Evolutionary conservation across 805 yeast species (phyloP).

Genomic region (Saccharomycopsis vini): DNA sequence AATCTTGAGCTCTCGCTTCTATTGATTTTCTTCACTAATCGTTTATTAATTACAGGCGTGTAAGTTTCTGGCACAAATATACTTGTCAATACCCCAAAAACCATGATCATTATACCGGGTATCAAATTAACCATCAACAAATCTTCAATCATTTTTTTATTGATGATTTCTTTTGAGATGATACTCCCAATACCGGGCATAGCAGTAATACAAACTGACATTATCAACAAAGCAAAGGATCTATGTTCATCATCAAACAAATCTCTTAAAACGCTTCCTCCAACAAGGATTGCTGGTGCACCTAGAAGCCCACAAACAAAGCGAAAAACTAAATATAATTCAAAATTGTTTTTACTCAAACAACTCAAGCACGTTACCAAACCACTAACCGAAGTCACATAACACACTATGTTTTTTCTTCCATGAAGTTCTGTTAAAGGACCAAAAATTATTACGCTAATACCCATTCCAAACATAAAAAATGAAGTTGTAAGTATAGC

Average conservation of each 20-base stretch:
- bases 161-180: constrained; percentile 1
- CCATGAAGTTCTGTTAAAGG: constrained; percentile 16
- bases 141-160: neutral
- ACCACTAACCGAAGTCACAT: constrained; percentile 10
- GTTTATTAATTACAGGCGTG: constrained; percentile 12
- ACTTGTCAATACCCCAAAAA: constrained; percentile 8
- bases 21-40: constrained; percentile 6
- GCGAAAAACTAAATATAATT: constrained; percentile 3
- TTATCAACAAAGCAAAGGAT: constrained; percentile 4
- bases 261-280: constrained; percentile 13
- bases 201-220: constrained; percentile 8
- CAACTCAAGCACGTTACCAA: neutral
- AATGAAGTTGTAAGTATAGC: constrained; percentile 7
- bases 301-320: constrained; percentile 13
- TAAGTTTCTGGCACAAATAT: constrained; percentile 13
- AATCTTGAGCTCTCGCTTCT: constrained; percentile 2
- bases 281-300: constrained; percentile 14
- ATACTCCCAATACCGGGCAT: constrained; percentile 13
- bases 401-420: constrained; percentile 14
- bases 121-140: constrained; percentile 8
- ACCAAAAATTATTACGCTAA: constrained; percentile 12
- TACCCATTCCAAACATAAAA: constrained; percentile 12
- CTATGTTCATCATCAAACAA: constrained; percentile 10
- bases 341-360: constrained; percentile 1
- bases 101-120: constrained; percentile 10